phyloP scores from a whole-genome alignment of 257 asterid genomes.

The Cinchona pubescens region DNA sequence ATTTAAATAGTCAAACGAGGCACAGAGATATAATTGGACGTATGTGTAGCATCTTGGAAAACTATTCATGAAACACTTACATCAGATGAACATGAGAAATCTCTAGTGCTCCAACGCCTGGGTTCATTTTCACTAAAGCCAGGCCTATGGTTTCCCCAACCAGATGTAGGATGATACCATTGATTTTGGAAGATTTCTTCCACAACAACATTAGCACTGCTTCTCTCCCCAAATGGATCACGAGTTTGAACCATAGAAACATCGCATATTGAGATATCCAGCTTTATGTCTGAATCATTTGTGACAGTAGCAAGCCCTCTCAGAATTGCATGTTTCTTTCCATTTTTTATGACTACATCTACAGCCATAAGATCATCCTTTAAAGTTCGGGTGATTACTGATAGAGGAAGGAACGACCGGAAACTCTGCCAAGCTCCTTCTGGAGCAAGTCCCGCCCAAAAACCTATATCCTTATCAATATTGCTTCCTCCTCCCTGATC shows the following conservation, averaged over 20 bases:
- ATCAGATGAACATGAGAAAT: conserved; percentile 53
- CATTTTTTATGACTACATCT: conserved; percentile 77
- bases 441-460: conserved; percentile 79
- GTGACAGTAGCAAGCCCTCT: conserved; percentile 72
- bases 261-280: conserved; percentile 64
- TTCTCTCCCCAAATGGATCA: conserved; percentile 26
- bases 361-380: conserved; percentile 77
- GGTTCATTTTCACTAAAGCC: conserved; percentile 36
- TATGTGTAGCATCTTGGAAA: conserved; percentile 8
- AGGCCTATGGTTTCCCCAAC: conserved; percentile 48
- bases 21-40: conserved; percentile 11
- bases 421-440: conserved; percentile 95
- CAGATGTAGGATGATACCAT: conserved; percentile 45
- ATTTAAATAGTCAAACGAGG: background rate
- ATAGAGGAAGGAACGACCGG: conserved; percentile 83
- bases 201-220: conserved; percentile 28
- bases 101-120: conserved; percentile 60
- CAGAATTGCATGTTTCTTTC: conserved; percentile 78
- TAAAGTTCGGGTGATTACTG: conserved; percentile 71
- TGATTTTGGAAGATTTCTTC: conserved; percentile 74
- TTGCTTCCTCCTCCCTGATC: conserved; percentile 42
- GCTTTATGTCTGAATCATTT: conserved; percentile 79
- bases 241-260: conserved; percentile 35
- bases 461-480: conserved; percentile 67
- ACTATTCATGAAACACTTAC: conserved; percentile 31